Evolutionary conservation across 441 rosid genomes (phyloP), one percentile per base, ranked within the genome.

Genomic region (Pelargonium exstipulatum): DNA sequence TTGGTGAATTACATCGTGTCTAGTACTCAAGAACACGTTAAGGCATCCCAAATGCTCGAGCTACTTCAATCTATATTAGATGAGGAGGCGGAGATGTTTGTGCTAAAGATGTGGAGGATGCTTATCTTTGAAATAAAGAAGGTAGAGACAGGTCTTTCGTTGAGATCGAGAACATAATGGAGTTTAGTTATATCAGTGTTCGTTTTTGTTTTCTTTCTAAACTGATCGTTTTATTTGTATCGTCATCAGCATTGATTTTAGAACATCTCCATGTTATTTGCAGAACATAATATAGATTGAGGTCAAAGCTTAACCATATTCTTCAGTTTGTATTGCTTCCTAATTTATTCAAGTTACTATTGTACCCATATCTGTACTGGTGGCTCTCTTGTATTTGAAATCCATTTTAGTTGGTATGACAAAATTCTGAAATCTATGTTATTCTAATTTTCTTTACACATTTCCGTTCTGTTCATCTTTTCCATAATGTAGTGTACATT

Each of bases 81-180:
- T n/a, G 98, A 92, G 51, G 98, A 95, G 82, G 97, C 99, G 22
- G 98, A 92, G 81, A 90, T 95, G 97, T 95, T 95, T 85, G 98
- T 95, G 71, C 93, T 95, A 67, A 95, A 95, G 83, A 90, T 95
- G 99, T 92, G 98, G 97, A 89, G 99, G 82, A 92, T 95, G 99
- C 98, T 92, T 53, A 92, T 95, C 80, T 95, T 89, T 69, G 98
- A 95, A 82, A 89, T 92, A 67, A 95, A 95, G 85, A 90, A 87
- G 72, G 93, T 88, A 18, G 97, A 95, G 85, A 87, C 88, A 5
- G 97, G 92, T 76, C 87, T 87, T 64, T 82, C 88, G 46, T 60
- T 84, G 76, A 88, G 81, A 78, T 72, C 93, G 16, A 89, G 77
- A 82, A 58, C 90, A 75, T 95, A 76, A 86, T 66, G 37, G 57